Evolutionary conservation across 1,139 yeast species (phyloP), one percentile per base, ranked within the genome.

Genomic region (Debaryomyces sp.): DNA sequence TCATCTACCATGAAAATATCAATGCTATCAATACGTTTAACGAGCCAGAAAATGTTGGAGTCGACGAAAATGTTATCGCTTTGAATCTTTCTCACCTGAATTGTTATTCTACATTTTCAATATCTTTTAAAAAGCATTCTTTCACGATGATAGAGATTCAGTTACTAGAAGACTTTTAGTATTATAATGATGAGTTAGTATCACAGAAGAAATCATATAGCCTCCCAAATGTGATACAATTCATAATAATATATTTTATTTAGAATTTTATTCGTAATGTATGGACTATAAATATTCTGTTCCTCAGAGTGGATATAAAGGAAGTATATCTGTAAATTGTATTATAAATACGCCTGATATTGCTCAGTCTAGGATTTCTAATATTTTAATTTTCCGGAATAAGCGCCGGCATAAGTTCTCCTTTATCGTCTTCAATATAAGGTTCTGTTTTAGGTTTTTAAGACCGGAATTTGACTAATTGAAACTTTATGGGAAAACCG

Each of bases 1-100:
- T 55, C 4, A 48, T 66, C 35, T 62, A 64, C 43, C 60, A 66
- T 47, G 69, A 66, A 17, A 67, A 66, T 48, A 46, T 66, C 17
- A 32, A 29, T 10, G 67, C 64, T 13, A 54, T 37, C 33, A 66
- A 66, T 49, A 54, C 50, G 38, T 59, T 62, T 46, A 58, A 58
- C 18, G 39, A 56, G 40, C 67, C 60, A 6, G 45, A 55, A 7
- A 45, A 47, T 5, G 54, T 57, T 5, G 22, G 4, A 3, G 26
- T 52, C 2, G 17, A 23, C 10, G 59, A 55, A 41, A 23, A 34
- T 2, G 51, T 7, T n/a, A 29, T 32, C 12, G 51, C 17, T 4
- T 49, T 13, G 41, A 46, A 9, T 29, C 46, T 17, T 34, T 7
- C 15, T 4, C 6, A 17, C 2, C 50, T 50, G 33, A 34, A 32